Evolutionary conservation across 345 rosid genomes (phyloP).

Genomic region (Fremontodendron californicum): DNA sequence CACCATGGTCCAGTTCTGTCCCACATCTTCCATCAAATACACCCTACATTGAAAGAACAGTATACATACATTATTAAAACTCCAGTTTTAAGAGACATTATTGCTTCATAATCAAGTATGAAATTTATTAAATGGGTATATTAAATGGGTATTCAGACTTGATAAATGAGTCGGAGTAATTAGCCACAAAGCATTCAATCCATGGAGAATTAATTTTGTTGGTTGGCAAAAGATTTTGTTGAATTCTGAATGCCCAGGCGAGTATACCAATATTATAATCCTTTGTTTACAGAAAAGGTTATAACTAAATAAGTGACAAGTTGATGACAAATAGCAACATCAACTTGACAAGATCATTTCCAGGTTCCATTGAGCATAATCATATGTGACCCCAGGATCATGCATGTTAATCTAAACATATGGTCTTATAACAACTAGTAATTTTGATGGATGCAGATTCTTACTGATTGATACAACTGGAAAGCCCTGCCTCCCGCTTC

Average conservation of each 20-base stretch:
- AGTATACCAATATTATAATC: not conserved
- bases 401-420: not conserved
- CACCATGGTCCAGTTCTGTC: conserved; percentile 81
- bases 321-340: not conserved
- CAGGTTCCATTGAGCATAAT: not conserved
- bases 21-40: conserved; percentile 73
- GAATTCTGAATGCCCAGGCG: not conserved
- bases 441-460: not conserved
- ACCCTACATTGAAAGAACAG: conserved; percentile 45
- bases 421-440: not conserved
- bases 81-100: not conserved
- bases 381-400: not conserved
- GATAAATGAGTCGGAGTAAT: not conserved
- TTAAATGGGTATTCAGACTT: not conserved
- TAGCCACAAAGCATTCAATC: not conserved
- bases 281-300: not conserved
- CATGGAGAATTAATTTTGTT: not conserved
- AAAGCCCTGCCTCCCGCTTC: conserved; percentile 83
- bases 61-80: not conserved
- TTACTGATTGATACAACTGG: conserved; percentile 74
- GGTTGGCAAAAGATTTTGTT: not conserved
- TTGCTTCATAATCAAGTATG: not conserved
- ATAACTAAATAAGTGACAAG: not conserved
- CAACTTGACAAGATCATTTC: not conserved
- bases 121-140: not conserved